These are phyloP conservation scores for Mycosphaerella arachidis DNA, from an alignment of 2,329 filamentous ascomycete genomes.

Conservation along the genomic window DNA sequence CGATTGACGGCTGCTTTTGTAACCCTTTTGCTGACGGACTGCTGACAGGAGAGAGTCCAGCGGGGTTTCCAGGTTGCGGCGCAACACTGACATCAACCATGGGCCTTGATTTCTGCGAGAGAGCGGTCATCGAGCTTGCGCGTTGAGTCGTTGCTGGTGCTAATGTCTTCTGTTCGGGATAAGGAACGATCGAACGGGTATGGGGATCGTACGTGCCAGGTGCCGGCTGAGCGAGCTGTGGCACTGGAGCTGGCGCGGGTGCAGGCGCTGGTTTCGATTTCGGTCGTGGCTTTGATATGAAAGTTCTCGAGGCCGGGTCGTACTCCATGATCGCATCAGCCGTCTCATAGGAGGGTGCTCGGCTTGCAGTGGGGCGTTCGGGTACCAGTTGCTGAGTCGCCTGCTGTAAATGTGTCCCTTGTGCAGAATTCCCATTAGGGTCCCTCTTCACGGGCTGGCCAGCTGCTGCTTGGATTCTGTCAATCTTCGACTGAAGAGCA, in stretches of 20 bases:
- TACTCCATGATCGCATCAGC: slow-evolving; percentile 28
- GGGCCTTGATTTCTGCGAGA: slow-evolving; percentile 4
- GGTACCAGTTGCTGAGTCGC: slow-evolving; percentile 6
- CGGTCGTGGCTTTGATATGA: slow-evolving; percentile 23
- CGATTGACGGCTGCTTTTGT: slow-evolving; percentile 33
- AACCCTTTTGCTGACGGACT: slow-evolving; percentile 21
- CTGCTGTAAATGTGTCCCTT: slow-evolving; percentile 12
- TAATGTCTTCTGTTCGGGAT: background rate
- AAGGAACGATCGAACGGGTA: slow-evolving; percentile 29
- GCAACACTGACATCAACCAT: slow-evolving; percentile 20
- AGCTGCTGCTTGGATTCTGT: slow-evolving; percentile 18
- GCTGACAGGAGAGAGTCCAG: slow-evolving; percentile 25
- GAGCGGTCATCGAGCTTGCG: background rate
- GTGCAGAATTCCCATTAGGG: slow-evolving; percentile 10
- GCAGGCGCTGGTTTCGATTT: slow-evolving; percentile 18
- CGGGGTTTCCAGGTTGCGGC: slow-evolving; percentile 31
- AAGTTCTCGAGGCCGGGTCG: slow-evolving; percentile 29
- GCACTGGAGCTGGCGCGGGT: slow-evolving; percentile 2
- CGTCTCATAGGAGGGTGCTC: slow-evolving; percentile 21
- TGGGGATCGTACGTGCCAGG: slow-evolving; percentile 30
- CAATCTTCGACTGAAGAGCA: slow-evolving; percentile 18
- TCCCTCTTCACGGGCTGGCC: slow-evolving; percentile 18
- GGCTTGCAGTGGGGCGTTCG: slow-evolving; percentile 4
- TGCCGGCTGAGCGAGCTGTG: slow-evolving; percentile 4
- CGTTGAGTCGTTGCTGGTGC: background rate